Base-by-base conservation (phyloP, 2,329 filamentous ascomycete genomes). In the Colletotrichum karsti region DNA sequence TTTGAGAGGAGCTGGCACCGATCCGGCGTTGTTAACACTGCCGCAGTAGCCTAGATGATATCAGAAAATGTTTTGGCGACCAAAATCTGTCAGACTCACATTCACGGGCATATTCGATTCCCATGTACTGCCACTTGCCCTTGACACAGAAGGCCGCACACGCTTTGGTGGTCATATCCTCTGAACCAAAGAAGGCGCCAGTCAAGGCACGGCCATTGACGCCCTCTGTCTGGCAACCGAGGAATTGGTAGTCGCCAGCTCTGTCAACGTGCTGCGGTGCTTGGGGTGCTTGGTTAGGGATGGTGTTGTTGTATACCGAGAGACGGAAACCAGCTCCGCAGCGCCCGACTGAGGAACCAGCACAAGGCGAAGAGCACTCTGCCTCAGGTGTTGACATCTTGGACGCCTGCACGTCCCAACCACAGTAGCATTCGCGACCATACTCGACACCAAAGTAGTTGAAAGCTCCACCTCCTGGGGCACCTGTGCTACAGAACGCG, bases 51-150 rank as follows among this genome's bases (percentile, higher is more conserved):
- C 67, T 67, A 18, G 6, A 8, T 4, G n/a, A 12, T 35, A 30
- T 39, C 3, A 64, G 60, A 37, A 28, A 13, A 9, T 6, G 13
- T 8, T 8, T 4, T 10, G 18, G 80, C 73, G 76, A 48, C 7
- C 35, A 20, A 6, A 33, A 18, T n/a, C n/a, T n/a, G n/a, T 35
- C 10, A 13, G 20, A 55, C 57, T 44, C 24, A 67, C 75, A 77
- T 58, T 77, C 75, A n/a, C 73, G 64, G 5, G 61, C 71, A 35
- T 76, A 77, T 54, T 77, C 75, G 5, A 77, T 33, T 44, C 74
- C 75, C 61, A 74, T 73, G 42, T 69, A 71, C 10, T 62, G 55
- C 60, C 59, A 71, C 41, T 69, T 70, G n/a, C 56, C 70, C 3
- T 68, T 37, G 5, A 44, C 70, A 24, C 73, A 75, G 63, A 74